These are phyloP conservation scores for Microbotryum saponariae DNA, from an alignment of 1,284 basidiomycete species.

Conservation along the genomic window DNA sequence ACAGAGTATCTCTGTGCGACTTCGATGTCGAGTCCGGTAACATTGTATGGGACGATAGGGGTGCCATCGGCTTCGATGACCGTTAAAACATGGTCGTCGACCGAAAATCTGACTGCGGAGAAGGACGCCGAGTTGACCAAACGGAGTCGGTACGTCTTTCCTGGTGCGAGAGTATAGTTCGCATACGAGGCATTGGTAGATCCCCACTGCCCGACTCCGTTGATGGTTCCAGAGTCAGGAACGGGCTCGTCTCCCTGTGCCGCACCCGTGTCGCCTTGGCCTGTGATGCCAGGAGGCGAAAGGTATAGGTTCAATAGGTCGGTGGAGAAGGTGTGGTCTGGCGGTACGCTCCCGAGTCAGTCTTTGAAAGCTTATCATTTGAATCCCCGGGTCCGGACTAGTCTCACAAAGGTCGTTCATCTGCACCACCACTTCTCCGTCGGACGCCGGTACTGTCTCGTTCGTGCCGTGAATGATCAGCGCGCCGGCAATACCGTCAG, in stretches of 20 bases:
- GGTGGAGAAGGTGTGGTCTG: conserved; percentile 39
- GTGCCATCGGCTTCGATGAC: conserved; percentile 50
- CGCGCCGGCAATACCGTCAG: conserved; percentile 11
- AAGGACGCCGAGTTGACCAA: conserved; percentile 38
- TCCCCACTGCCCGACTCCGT: conserved; percentile 17
- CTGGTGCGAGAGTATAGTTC: conserved; percentile 4
- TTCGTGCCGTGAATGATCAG: conserved; percentile 4
- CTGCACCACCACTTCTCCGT: conserved; percentile 42
- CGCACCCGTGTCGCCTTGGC: conserved; percentile 6
- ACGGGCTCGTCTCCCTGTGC: conserved; percentile 20
- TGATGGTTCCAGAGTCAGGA: conserved; percentile 13
- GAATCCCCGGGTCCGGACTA: no score
- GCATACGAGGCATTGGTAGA: not conserved
- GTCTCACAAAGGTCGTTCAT: conserved; percentile 40
- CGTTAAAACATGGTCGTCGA: conserved; percentile 47
- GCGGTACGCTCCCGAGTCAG: no score
- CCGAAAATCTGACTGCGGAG: conserved; percentile 45
- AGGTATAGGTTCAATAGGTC: conserved; percentile 39
- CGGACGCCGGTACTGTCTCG: conserved; percentile 37
- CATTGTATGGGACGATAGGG: conserved; percentile 41
- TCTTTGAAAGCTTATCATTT: no score
- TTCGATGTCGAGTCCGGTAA: conserved; percentile 43
- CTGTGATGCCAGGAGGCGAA: conserved; percentile 11
- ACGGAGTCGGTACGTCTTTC: conserved; percentile 23
- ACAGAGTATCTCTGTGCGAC: conserved; percentile 50